These are phyloP conservation scores for Septoria linicola DNA, from an alignment of 2,329 filamentous ascomycete genomes.

Conservation along the genomic window DNA sequence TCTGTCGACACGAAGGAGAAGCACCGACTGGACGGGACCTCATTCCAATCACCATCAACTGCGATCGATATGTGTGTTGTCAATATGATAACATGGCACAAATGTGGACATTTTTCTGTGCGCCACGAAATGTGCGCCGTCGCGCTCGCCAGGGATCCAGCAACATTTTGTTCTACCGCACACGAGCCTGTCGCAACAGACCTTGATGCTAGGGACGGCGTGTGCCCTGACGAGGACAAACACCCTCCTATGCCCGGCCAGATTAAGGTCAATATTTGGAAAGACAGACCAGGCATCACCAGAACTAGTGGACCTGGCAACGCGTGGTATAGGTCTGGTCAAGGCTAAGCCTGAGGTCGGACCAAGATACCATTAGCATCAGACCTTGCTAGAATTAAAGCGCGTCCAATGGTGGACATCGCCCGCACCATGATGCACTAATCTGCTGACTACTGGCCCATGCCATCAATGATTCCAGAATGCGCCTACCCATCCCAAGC, in stretches of 20 bases:
- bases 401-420: background rate
- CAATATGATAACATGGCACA: constrained; percentile 22
- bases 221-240: constrained; percentile 22
- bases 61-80: constrained; percentile 16
- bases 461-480: too few species aligned
- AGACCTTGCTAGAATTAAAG: background rate
- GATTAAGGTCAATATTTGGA: constrained; percentile 16
- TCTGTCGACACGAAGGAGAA: background rate
- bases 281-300: constrained; percentile 15
- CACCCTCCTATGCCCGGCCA: constrained; percentile 21
- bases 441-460: too few species aligned
- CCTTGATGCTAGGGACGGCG: constrained; percentile 18
- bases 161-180: constrained; percentile 17
- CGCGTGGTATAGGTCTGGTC: constrained; percentile 20
- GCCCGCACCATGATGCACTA: too few species aligned
- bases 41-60: background rate
- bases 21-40: background rate
- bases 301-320: constrained; percentile 22
- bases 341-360: constrained; percentile 23
- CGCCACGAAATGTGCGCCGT: constrained; percentile 19
- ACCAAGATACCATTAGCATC: background rate
- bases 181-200: constrained; percentile 25
- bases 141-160: constrained; percentile 18
- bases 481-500: too few species aligned
- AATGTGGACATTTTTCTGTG: constrained; percentile 22